phyloP scores from a whole-genome alignment of 148 eudicot genomes.

The Persicaria maculosa region DNA sequence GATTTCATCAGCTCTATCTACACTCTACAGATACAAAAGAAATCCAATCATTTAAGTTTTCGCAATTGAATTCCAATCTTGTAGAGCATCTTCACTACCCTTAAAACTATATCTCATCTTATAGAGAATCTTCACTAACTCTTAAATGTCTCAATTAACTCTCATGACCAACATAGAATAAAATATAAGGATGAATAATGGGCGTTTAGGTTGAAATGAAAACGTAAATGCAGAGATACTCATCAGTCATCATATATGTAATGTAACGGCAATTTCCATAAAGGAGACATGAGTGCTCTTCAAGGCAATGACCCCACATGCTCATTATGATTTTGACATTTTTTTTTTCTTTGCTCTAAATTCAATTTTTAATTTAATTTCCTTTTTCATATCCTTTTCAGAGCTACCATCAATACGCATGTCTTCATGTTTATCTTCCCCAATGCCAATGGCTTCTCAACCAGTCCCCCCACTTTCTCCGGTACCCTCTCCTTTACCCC shows the following conservation, averaged over 20 bases:
- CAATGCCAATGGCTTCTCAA: neutral
- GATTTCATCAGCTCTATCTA: too few species aligned
- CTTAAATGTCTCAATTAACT: too few species aligned
- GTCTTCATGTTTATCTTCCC: constrained; percentile 3
- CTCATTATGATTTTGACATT: constrained; percentile 10
- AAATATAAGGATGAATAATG: neutral
- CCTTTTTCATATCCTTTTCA: constrained; percentile 9
- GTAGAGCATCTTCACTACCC: too few species aligned
- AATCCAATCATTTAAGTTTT: too few species aligned
- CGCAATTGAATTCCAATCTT: too few species aligned
- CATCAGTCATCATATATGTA: too few species aligned
- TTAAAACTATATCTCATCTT: too few species aligned
- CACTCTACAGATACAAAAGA: too few species aligned
- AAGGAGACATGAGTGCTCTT: constrained; percentile 12
- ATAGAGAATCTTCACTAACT: too few species aligned
- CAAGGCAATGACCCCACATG: constrained; percentile 12
- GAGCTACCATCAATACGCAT: constrained; percentile 15
- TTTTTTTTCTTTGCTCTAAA: neutral
- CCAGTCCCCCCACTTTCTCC: constrained; percentile 8
- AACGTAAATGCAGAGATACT: neutral
- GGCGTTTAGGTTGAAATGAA: neutral
- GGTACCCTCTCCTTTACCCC: constrained; percentile 2
- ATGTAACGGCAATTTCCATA: constrained; percentile 7
- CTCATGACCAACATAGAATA: too few species aligned
- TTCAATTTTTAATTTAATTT: neutral